Base-by-base conservation (phyloP, 139 green algal genomes). In the Auxenochlorella pyrenoidosa region DNA sequence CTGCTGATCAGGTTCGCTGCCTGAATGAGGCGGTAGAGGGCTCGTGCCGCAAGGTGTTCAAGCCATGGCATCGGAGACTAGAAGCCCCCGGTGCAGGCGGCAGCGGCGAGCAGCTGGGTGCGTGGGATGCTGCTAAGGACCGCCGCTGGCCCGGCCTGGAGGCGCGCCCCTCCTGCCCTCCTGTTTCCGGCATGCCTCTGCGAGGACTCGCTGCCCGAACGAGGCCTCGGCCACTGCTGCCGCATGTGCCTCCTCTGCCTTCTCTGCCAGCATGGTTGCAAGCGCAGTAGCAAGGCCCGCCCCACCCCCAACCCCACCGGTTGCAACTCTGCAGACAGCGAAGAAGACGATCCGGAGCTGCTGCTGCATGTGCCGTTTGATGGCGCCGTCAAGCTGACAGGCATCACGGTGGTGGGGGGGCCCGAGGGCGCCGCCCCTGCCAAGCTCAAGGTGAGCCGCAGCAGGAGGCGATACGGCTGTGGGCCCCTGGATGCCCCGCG, bases 311-410 rank as follows among this genome's bases (percentile, higher is more conserved):
- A 6, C 10, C 47, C 47, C 10, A 6, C 8, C 10, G 47, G 47
- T 18, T 10, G 47, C 10, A 10, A n/a, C 2, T 22, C 63, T 40
- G 38, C 80, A 85, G 80, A 85, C 22, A 96, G 93, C 83, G 94
- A 98, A 40, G 95, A 97, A 3, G 96, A 97, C 59, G 96, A 99
- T 72, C 88, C 93, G 19, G 96, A 99, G 89, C 90, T 99, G 82
- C 93, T 99, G 82, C 86, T 99, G 65, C 94, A 98, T 63, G 93
- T 99, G 19, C 95, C 94, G 79, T 97, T 98, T 87, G 90, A 95
- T 38, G 95, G 96, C 16, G 90, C 94, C 0, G 94, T 98, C 0
- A 98, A 97, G 86, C 88, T 99, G 26, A 97, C 96, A 79, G 95
- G 91, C 16, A 94, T 98, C 79, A 92, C 82, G 51, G 79, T 98